Evolutionary conservation across 2,329 filamentous ascomycete genomes (phyloP).

Genomic region (Ophiosphaerella korrae): DNA sequence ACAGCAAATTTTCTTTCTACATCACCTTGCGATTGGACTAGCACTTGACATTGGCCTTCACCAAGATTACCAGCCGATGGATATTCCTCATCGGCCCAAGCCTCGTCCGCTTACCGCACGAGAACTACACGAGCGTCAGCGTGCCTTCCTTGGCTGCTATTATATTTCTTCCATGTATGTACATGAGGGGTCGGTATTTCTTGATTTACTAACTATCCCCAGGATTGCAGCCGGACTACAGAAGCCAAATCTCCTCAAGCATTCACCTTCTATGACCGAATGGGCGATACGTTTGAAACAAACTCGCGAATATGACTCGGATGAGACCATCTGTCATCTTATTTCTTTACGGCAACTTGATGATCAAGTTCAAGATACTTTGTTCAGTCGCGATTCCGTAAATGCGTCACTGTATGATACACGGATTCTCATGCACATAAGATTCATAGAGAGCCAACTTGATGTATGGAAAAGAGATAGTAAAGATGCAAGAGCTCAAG

Average conservation of each 20-base stretch:
- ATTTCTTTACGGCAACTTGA: slow-evolving; percentile 37
- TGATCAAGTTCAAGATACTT: slow-evolving; percentile 38
- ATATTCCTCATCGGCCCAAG: slow-evolving; percentile 17
- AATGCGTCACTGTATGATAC: slow-evolving; percentile 33
- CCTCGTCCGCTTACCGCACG: slow-evolving; percentile 13
- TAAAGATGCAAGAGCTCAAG: slow-evolving; percentile 2
- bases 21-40: slow-evolving; percentile 38
- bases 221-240: slow-evolving; percentile 37
- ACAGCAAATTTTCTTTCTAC: slow-evolving; percentile 40
- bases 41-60: slow-evolving; percentile 41
- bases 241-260: slow-evolving; percentile 40
- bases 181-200: too few species aligned
- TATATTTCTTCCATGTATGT: slow-evolving; percentile 40
- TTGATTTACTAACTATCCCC: not conserved
- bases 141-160: slow-evolving; percentile 42
- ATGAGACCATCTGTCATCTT: slow-evolving; percentile 30
- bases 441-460: slow-evolving; percentile 34
- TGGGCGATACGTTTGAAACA: slow-evolving; percentile 27
- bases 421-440: slow-evolving; percentile 35
- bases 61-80: slow-evolving; percentile 19
- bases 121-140: slow-evolving; percentile 33
- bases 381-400: slow-evolving; percentile 26
- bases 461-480: slow-evolving; percentile 29
- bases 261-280: slow-evolving; percentile 35
- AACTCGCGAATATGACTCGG: slow-evolving; percentile 30